Evolutionary conservation across 1,139 yeast species (phyloP).

Genomic region (Magnusiomyces tetraspermus): DNA sequence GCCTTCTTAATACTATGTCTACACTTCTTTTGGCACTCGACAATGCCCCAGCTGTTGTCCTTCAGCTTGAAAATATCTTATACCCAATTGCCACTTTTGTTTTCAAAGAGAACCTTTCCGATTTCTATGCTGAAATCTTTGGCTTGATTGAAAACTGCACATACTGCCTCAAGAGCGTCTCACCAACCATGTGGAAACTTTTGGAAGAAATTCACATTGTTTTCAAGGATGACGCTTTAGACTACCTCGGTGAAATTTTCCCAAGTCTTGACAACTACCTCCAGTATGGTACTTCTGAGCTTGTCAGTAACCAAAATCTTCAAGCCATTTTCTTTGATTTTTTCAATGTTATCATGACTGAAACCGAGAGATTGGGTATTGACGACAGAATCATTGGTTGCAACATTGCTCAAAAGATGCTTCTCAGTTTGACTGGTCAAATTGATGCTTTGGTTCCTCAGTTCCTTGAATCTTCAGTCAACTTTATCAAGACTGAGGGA

Average conservation of each 20-base stretch:
- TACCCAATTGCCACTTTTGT: conserved; percentile 66
- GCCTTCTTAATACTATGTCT: conserved; percentile 76
- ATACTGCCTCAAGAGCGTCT: conserved; percentile 59
- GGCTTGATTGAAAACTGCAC: conserved; percentile 82
- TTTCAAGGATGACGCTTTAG: conserved; percentile 44
- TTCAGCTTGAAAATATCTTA: conserved; percentile 60
- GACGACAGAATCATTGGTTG: conserved; percentile 44
- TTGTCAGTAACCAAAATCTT: conserved; percentile 33
- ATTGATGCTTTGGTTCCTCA: conserved; percentile 37
- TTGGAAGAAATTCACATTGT: conserved; percentile 48
- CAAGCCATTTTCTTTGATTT: conserved; percentile 25
- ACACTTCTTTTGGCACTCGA: conserved; percentile 84
- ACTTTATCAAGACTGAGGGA: conserved; percentile 23
- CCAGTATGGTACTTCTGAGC: conserved; percentile 54
- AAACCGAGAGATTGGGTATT: conserved; percentile 37
- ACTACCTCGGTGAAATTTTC: conserved; percentile 66
- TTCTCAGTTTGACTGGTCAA: conserved; percentile 38
- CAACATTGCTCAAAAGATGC: conserved; percentile 47
- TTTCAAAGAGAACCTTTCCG: conserved; percentile 55
- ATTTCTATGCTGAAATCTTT: conserved; percentile 71
- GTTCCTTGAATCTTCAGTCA: conserved; percentile 33
- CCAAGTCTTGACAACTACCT: conserved; percentile 71
- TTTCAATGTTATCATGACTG: conserved; percentile 32
- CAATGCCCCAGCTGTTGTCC: conserved; percentile 59
- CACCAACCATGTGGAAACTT: conserved; percentile 69